Evolutionary conservation across 306 rosid genomes (phyloP), one percentile per base, ranked within the genome.

Genomic region (Alnus glutinosa): DNA sequence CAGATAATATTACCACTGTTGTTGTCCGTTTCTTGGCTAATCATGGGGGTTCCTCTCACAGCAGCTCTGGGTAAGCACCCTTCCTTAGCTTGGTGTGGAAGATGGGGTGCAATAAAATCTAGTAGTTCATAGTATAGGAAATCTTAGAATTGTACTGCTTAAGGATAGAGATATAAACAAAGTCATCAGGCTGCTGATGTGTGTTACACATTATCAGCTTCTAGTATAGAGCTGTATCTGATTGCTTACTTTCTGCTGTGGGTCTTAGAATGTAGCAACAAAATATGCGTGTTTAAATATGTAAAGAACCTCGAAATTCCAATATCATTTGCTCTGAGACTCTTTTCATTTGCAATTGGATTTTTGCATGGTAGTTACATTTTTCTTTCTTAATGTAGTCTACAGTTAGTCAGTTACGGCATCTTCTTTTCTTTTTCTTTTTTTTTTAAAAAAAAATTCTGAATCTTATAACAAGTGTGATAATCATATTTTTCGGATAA

Each of bases 1-100:
- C 98, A 42, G 98, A 94, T 82, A 94, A 94, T 76, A 90, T 94
- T 81, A 94, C 98, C 10, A 88, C 92, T 12, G 94, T 94, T 32
- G 98, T 94, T 15, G 98, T 94, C 58, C 98, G 98, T 78, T 94
- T 94, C 93, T 85, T 87, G 87, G 80, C 79, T 66, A 85, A 87
- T 79, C 91, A 87, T 79, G 94, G 84, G 19, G 86, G 83, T 74
- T 74, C 94, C 59, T 84, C 92, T 72, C 82, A 42, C 7, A 83
- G 79, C 74, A 83, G 59, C 80, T 72, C 92, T 9, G 89, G 62
- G 57, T 82, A 84, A 76, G 86, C 72, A 74, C 77, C 71, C 79
- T 36, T 23, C 55, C 67, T 5, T 32, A 51, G 68, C 62, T 52
- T 79, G 67, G 30, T 44, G 55, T 23, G 52, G 32, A 52, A 68